Evolutionary conservation across 345 rosid genomes (phyloP), one percentile per base, ranked within the genome.

Genomic region (Tarenaya hassleriana): DNA sequence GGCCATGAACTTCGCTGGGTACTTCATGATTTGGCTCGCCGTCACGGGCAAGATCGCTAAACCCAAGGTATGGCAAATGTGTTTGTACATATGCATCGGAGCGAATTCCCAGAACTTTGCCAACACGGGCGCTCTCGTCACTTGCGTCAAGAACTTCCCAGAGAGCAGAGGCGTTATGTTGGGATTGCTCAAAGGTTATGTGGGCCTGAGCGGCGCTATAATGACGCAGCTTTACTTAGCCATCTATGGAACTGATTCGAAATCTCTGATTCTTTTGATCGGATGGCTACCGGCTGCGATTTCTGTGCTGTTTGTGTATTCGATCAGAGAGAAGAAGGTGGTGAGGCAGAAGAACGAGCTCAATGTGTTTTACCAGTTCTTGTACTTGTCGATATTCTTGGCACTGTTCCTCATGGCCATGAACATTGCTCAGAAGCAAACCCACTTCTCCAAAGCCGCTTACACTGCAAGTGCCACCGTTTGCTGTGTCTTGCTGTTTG

Each of bases 31-130:
- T 15, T 89, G 95, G 95, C 53, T 80, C 0, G 76, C 84, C 3
- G 94, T 86, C 8, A 79, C 90, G 1, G 77, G 75, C 0, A 73
- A 47, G 55, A 81, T 89, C 4, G 55, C 94, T 41, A 81, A 31
- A 44, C 97, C 95, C 4, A 56, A 48, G 41, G 78, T 89, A 29
- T 86, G 94, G 97, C 94, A 81, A 5, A 86, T 89, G 97, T 86
- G 94, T 45, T 32, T 74, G 15, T 89, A 81, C 63, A 83, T 86
- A 33, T 86, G 90, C 46, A 53, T 83, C 0, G 95, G 94, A 21
- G 95, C 95, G 1, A 89, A 89, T 51, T 86, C 95, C 0, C 95
- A 85, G 47, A 89, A 81, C 41, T 86, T 89, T 41, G 94, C 95
- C 29, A 86, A 82, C 32, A 86, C 95, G 20, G 97, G 95, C 31